Conservation (phyloP, 768 basidiomycete species). For the Crucibulum laeve region DNA sequence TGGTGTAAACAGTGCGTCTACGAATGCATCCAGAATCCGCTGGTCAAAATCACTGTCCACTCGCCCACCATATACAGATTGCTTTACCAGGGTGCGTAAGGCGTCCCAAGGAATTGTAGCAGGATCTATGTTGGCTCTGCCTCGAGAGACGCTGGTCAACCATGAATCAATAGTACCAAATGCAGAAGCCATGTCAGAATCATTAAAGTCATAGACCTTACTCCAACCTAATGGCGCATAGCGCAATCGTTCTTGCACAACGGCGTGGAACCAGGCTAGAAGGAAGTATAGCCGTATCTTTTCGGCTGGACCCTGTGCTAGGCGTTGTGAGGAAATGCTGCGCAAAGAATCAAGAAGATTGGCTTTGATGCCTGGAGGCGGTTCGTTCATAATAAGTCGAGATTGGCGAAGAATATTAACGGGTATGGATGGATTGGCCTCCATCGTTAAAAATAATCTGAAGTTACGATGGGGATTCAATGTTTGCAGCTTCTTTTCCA, state of each 20-base stretch:
- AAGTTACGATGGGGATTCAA: conserved; percentile 86
- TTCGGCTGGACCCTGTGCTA: conserved; percentile 86
- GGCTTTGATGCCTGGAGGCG: conserved; percentile 94
- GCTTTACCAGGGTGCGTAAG: conserved; percentile 88
- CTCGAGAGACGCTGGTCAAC: conserved; percentile 77
- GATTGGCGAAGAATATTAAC: conserved; percentile 97
- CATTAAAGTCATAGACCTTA: conserved; percentile 97
- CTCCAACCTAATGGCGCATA: conserved; percentile 98
- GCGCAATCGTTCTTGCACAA: conserved; percentile 93
- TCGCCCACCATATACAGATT: conserved; percentile 93
- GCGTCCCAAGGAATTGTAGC: conserved; percentile 93
- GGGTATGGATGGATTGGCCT: conserved; percentile 90
- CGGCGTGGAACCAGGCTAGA: conserved; percentile 98
- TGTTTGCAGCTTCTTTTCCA: conserved; percentile 95
- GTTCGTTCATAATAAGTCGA: conserved; percentile 97
- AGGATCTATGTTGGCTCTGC: conserved; percentile 89
- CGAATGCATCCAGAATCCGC: conserved; percentile 86
- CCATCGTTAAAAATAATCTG: conserved; percentile 98
- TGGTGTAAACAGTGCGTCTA: conserved; percentile 84
- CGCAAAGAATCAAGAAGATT: conserved; percentile 89
- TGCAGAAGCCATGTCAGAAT: conserved; percentile 94
- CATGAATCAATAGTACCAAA: conserved; percentile 90
- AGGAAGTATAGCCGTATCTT: conserved; percentile 93
- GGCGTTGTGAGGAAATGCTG: conserved; percentile 63
- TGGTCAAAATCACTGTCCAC: conserved; percentile 97